Conservation (phyloP, 1,284 basidiomycete species). For the Rhodotorula sp. region DNA sequence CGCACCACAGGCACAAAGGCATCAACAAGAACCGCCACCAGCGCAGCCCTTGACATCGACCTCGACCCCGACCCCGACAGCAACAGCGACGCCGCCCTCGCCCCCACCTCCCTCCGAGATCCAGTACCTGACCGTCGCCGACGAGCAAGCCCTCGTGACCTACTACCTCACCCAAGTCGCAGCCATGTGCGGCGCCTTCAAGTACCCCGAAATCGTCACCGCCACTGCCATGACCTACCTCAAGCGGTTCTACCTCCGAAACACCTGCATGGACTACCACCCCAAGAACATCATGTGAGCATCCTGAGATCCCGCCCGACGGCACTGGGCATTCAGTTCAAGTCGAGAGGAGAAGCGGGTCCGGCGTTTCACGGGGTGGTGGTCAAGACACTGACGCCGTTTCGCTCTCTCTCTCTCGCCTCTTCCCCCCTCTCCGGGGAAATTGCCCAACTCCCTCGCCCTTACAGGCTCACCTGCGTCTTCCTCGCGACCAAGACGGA, state of each 20-base stretch:
- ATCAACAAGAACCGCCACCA: slow-evolving; percentile 35
- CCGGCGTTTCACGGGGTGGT: too few relatives aligned
- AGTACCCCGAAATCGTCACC: slow-evolving; percentile 86
- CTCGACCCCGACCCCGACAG: neutral
- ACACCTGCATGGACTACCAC: slow-evolving; percentile 99
- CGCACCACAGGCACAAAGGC: neutral
- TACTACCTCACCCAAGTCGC: slow-evolving; percentile 85
- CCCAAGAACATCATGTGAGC: slow-evolving; percentile 94
- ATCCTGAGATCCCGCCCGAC: too few relatives aligned
- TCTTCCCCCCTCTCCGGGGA: neutral
- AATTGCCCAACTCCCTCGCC: neutral
- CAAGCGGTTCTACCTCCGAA: slow-evolving; percentile 95
- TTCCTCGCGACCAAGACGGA: slow-evolving; percentile 97
- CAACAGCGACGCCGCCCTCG: neutral
- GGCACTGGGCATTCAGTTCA: too few relatives aligned
- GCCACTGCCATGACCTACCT: slow-evolving; percentile 87
- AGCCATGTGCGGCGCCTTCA: slow-evolving; percentile 76
- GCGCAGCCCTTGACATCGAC: slow-evolving; percentile 26
- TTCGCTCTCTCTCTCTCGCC: too few relatives aligned
- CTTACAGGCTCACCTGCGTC: slow-evolving; percentile 76
- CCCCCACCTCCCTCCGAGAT: slow-evolving; percentile 52
- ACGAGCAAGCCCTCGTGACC: slow-evolving; percentile 83
- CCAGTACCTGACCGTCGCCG: slow-evolving; percentile 71
- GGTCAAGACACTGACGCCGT: too few relatives aligned
- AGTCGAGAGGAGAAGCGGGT: too few relatives aligned